Evolutionary conservation across 805 yeast genomes (phyloP).

Genomic region (Cyberlindnera lachancei): DNA sequence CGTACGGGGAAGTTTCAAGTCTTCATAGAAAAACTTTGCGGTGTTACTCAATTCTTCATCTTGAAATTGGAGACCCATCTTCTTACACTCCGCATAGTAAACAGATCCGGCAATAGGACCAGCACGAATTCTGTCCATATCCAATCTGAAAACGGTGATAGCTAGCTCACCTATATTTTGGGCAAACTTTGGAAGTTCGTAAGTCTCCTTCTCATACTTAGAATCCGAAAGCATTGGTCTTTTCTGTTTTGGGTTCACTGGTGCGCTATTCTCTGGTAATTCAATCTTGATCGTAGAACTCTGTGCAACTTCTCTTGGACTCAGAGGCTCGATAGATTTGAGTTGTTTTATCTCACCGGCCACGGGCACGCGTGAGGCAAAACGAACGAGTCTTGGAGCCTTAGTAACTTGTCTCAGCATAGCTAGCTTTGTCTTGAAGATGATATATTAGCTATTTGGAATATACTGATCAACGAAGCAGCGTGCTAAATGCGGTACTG

Average conservation of each 20-base stretch:
- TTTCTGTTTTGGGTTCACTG: conserved; percentile 26
- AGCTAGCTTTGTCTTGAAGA: too few relatives aligned
- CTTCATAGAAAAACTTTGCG: conserved; percentile 81
- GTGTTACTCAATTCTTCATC: conserved; percentile 62
- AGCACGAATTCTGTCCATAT: conserved; percentile 88
- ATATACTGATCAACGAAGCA: too few relatives aligned
- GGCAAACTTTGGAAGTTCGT: conserved; percentile 41
- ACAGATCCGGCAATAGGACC: conserved; percentile 91
- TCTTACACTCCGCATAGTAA: conserved; percentile 81
- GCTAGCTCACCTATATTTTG: conserved; percentile 58
- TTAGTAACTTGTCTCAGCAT: not conserved
- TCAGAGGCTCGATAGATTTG: conserved; percentile 4
- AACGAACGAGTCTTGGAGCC: conserved; percentile 1
- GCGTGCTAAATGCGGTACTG: too few relatives aligned
- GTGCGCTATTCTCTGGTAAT: conserved; percentile 24
- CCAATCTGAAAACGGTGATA: conserved; percentile 56
- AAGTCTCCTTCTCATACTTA: conserved; percentile 29
- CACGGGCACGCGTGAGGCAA: too few relatives aligned
- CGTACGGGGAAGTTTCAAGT: conserved; percentile 73
- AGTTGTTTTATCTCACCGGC: too few relatives aligned
- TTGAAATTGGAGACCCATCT: conserved; percentile 74
- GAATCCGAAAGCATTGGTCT: conserved; percentile 30
- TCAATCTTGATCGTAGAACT: conserved; percentile 18
- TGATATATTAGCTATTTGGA: too few relatives aligned
- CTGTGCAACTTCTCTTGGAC: conserved; percentile 22